Base-by-base conservation (phyloP, 2,329 filamentous ascomycete genomes). In the Monosporascus cannonballus region DNA sequence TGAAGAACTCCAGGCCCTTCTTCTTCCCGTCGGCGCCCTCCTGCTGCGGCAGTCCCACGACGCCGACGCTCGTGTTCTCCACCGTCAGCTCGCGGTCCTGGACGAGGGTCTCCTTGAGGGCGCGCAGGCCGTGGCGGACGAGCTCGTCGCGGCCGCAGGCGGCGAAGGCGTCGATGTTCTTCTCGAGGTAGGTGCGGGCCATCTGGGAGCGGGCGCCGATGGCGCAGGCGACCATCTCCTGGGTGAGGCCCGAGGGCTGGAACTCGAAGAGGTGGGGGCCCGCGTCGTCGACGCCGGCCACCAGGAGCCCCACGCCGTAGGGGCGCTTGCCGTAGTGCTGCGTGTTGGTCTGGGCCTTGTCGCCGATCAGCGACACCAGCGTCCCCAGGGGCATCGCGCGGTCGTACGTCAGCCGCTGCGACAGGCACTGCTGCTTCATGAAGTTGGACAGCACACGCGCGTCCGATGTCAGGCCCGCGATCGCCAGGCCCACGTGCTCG, bases 371-470 rank as follows among this genome's bases (percentile, higher is more conserved):
- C 60, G 85, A 82, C 62, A 96, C 92, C 64, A 97, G 90, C 58
- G 89, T 87, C 67, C 90, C 87, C 69, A 97, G 79, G 34, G 91
- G 90, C 70, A 99, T 94, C 61, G 92, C 85, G 61, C 94, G 92
- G 74, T 90, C 93, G 78, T 96, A 97, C 53, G 91, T 96, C 65
- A 99, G 86, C 72, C 93, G 91, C 66, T 94, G 93, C 67, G 90
- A 89, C 67, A 99, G 90, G 59, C 90, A 96, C 77, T 97, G 94
- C 76, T 96, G 91, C 80, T 96, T 97, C 93, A 99, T 97, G 80
- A 96, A 99, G 84, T 99, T 99, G 80, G 92, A 96, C 64, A 99
- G 91, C 64, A 99, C 94, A 68, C 94, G 94, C 69, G 93, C 94
- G 74, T 99, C 94, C 54, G 93, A 96, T 61, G 94, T 94, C 57